A percentile compares a stretch with the other conserved stretches of the same genome.
Evolutionary conservation across 2,329 filamentous ascomycete genomes (phyloP).

Genomic region (Teratosphaeria gauchensis): DNA sequence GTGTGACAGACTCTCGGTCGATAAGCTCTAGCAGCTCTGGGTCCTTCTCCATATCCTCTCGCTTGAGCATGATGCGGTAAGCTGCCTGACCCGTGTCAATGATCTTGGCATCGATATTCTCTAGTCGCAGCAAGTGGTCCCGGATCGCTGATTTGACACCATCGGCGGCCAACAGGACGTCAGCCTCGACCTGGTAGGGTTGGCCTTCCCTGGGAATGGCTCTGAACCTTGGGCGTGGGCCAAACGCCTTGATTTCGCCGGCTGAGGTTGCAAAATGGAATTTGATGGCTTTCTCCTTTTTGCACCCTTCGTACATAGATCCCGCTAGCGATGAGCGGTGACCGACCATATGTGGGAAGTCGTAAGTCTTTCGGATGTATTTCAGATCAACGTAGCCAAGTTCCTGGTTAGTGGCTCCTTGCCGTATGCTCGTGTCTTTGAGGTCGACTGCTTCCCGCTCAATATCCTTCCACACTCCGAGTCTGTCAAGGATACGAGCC

Average conservation of each 20-base stretch:
- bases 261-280: slow-evolving; percentile 59
- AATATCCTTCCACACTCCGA: slow-evolving; percentile 65
- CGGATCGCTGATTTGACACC: slow-evolving; percentile 41
- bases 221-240: slow-evolving; percentile 50
- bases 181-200: slow-evolving; percentile 42
- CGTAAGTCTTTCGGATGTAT: slow-evolving; percentile 58
- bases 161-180: slow-evolving; percentile 38
- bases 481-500: slow-evolving; percentile 60
- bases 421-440: slow-evolving; percentile 61
- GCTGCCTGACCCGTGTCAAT: slow-evolving; percentile 66
- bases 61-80: slow-evolving; percentile 67
- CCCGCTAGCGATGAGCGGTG: slow-evolving; percentile 64
- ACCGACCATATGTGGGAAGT: slow-evolving; percentile 70
- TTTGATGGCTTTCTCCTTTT: slow-evolving; percentile 50
- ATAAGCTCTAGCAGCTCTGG: slow-evolving; percentile 59
- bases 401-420: slow-evolving; percentile 60
- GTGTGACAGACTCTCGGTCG: slow-evolving; percentile 55
- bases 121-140: slow-evolving; percentile 44
- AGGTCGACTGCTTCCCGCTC: slow-evolving; percentile 62
- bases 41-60: slow-evolving; percentile 56
- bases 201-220: slow-evolving; percentile 47
- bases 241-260: slow-evolving; percentile 48
- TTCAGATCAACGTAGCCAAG: slow-evolving; percentile 60
- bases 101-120: slow-evolving; percentile 45
- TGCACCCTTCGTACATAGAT: slow-evolving; percentile 61